These are phyloP conservation scores for Hygrocybe punicea DNA, from an alignment of 768 basidiomycete genomes.

Conservation along the genomic window DNA sequence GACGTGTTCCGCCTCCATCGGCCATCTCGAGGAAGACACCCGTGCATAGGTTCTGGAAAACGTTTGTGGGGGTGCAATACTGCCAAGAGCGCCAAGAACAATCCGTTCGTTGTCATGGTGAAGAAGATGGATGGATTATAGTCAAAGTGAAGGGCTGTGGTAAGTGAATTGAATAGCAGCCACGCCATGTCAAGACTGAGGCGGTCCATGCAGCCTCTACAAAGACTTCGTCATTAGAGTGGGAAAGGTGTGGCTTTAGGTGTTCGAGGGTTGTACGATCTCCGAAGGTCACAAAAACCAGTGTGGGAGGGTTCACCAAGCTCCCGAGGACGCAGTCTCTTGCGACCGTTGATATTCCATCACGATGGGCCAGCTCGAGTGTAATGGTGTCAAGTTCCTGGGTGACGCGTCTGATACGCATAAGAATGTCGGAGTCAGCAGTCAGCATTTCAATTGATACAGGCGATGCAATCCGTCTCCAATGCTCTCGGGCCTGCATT, in stretches of 20 bases:
- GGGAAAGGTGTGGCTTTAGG: neutral
- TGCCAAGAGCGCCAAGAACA: neutral
- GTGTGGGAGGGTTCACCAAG: neutral
- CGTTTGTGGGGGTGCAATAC: neutral
- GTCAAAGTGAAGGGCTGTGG: neutral
- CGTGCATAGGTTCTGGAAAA: too few species aligned
- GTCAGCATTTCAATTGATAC: neutral
- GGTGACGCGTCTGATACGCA: neutral
- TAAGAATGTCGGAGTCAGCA: neutral
- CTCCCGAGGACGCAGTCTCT: neutral
- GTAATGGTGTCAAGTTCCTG: neutral
- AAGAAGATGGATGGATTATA: neutral
- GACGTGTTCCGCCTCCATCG: neutral
- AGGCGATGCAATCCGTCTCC: neutral
- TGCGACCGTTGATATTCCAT: neutral
- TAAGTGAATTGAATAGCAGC: neutral
- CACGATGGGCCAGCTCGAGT: neutral
- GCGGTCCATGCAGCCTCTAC: neutral
- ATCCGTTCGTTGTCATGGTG: neutral
- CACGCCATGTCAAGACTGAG: neutral
- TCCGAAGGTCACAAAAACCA: too few species aligned
- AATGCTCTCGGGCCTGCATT: neutral
- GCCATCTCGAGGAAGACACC: neutral
- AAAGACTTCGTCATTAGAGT: neutral
- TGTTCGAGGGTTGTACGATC: neutral